A percentile compares a stretch with the other conserved stretches of the same genome.
phyloP scores from a whole-genome alignment of 495 filamentous ascomycete species.

The Hypoxylon lenormandii region DNA sequence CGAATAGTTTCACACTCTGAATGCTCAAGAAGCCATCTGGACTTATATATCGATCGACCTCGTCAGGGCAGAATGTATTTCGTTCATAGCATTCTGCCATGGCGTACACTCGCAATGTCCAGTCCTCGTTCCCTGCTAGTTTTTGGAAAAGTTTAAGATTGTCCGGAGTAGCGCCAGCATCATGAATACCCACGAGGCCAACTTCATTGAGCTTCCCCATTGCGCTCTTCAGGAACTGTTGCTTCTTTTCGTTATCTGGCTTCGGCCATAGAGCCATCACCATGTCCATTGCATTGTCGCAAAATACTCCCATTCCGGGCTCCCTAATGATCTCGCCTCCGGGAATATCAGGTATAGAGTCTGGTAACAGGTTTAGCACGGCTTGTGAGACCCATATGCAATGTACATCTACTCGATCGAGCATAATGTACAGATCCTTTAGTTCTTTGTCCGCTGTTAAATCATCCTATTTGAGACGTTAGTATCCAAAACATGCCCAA shows the following conservation, averaged over 20 bases:
- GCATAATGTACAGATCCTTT: slow-evolving; percentile 70
- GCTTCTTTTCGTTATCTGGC: slow-evolving; percentile 62
- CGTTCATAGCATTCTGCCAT: slow-evolving; percentile 72
- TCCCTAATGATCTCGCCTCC: slow-evolving; percentile 69
- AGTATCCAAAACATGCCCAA: slow-evolving; percentile 33
- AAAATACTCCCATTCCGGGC: slow-evolving; percentile 74
- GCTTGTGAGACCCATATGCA: slow-evolving; percentile 73
- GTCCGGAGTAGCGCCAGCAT: slow-evolving; percentile 67
- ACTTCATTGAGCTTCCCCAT: slow-evolving; percentile 69
- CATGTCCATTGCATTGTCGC: slow-evolving; percentile 75
- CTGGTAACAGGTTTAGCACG: slow-evolving; percentile 66
- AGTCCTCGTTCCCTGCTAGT: slow-evolving; percentile 59
- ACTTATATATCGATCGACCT: slow-evolving; percentile 54
- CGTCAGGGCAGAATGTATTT: slow-evolving; percentile 69
- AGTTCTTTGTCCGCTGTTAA: slow-evolving; percentile 64
- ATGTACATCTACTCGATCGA: slow-evolving; percentile 74
- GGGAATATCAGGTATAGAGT: slow-evolving; percentile 64
- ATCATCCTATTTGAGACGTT: slow-evolving; percentile 54
- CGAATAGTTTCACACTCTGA: slow-evolving; percentile 70
- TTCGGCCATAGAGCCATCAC: slow-evolving; percentile 66
- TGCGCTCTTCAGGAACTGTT: slow-evolving; percentile 63
- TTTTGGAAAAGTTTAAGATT: slow-evolving; percentile 65
- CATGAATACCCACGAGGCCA: slow-evolving; percentile 72
- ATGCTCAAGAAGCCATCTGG: slow-evolving; percentile 61
- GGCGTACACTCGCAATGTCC: slow-evolving; percentile 69